Percentiles rank a stretch among this genome's conserved stretches.
These are phyloP conservation scores for Acer saccharum DNA, from an alignment of 345 rosid genomes.

Conservation along the genomic window DNA sequence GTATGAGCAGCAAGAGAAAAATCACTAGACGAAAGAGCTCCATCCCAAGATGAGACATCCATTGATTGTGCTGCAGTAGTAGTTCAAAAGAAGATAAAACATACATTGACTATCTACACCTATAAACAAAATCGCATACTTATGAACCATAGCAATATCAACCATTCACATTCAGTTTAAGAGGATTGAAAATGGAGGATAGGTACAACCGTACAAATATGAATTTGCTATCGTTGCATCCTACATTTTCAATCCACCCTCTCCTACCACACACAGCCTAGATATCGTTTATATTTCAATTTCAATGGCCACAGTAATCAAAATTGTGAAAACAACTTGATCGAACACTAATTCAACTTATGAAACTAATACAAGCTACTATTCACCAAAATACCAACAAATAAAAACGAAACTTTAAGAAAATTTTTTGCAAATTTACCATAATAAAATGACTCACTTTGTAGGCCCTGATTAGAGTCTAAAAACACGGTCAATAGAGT, in stretches of 20 bases:
- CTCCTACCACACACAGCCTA: not conserved
- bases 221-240: not conserved
- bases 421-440: not conserved
- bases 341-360: not conserved
- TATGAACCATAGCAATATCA: not conserved
- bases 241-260: not conserved
- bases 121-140: not conserved
- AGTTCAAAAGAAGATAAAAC: not conserved
- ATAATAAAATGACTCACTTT: not conserved
- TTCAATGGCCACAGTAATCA: not conserved
- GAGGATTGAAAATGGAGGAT: not conserved
- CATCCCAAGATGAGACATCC: slow-evolving; percentile 48
- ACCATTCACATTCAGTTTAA: too few relatives aligned
- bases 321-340: not conserved
- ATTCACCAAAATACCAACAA: not conserved
- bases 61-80: slow-evolving; percentile 13
- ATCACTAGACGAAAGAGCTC: slow-evolving; percentile 51
- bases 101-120: not conserved
- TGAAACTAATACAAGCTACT: not conserved
- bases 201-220: not conserved
- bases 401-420: not conserved
- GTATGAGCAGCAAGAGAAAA: slow-evolving; percentile 49
- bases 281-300: not conserved
- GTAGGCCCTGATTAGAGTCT: not conserved
- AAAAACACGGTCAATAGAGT: not conserved